Evolutionary conservation across 1,284 basidiomycete genomes (phyloP).

Genomic region (Fomitopsis palustris): DNA sequence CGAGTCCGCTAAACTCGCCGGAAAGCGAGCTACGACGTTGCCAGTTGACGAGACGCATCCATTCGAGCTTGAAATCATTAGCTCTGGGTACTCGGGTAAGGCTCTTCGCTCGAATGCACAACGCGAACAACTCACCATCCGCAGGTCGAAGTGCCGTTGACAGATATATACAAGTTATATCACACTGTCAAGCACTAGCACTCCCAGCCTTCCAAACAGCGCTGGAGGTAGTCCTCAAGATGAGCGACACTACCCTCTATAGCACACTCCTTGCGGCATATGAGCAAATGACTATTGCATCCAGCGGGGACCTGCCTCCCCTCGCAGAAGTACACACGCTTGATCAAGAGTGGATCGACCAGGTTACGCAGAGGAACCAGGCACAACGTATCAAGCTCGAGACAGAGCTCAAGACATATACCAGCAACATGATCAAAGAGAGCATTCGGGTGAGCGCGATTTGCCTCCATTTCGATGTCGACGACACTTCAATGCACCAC

Average conservation of each 20-base stretch:
- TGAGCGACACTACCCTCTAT: constrained; percentile 60
- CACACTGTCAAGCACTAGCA: constrained; percentile 61
- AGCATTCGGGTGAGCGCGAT: constrained; percentile 71
- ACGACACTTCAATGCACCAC: background rate
- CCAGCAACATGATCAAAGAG: constrained; percentile 92
- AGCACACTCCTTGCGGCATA: constrained; percentile 53
- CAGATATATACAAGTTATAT: constrained; percentile 64
- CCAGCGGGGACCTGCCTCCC: constrained; percentile 44
- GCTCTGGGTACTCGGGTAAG: constrained; percentile 60
- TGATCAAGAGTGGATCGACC: constrained; percentile 65
- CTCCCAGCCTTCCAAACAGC: constrained; percentile 65
- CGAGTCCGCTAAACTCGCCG: constrained; percentile 6
- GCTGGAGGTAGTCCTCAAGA: constrained; percentile 55
- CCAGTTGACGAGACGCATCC: constrained; percentile 72
- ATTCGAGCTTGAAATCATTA: constrained; percentile 74
- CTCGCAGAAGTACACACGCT: constrained; percentile 43
- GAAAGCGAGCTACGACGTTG: constrained; percentile 18
- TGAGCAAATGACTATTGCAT: constrained; percentile 41
- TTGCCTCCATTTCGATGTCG: no score
- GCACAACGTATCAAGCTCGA: constrained; percentile 74
- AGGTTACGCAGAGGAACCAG: constrained; percentile 54
- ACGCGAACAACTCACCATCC: background rate
- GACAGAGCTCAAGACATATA: constrained; percentile 86
- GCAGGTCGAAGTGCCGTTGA: constrained; percentile 68
- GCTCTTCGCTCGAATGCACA: background rate